A percentile compares a stretch with the other conserved stretches of the same genome.
phyloP scores from a whole-genome alignment of 805 yeast genomes.

The Candida peoriensis region DNA sequence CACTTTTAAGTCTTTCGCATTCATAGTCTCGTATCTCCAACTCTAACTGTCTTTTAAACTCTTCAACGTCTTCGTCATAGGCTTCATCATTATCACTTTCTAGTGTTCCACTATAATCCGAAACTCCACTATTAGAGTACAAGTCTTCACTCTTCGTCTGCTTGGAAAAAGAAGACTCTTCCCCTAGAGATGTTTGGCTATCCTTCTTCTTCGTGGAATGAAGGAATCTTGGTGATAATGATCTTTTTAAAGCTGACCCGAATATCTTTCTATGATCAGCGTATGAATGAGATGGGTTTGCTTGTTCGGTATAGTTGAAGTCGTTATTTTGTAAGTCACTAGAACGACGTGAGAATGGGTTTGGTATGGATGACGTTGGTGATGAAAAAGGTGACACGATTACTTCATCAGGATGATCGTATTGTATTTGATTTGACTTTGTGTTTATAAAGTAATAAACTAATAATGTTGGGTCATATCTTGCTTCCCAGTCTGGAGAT shows the following conservation, averaged over 20 bases:
- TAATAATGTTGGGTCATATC: conserved; percentile 26
- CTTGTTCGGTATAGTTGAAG: conserved; percentile 1
- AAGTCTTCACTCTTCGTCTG: too few species aligned
- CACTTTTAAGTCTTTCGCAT: conserved; percentile 11
- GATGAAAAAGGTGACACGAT: conserved; percentile 16
- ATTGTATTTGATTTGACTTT: conserved; percentile 26
- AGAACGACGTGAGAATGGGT: not conserved
- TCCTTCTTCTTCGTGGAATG: not conserved
- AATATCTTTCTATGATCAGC: conserved; percentile 10
- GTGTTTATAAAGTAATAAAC: conserved; percentile 30
- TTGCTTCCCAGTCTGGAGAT: conserved; percentile 19
- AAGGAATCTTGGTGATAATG: conserved; percentile 19
- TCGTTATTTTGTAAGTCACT: too few species aligned
- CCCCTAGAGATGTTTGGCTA: too few species aligned
- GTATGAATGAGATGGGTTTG: not conserved
- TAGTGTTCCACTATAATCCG: too few species aligned
- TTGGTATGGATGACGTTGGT: conserved; percentile 4
- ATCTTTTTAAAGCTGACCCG: conserved; percentile 16
- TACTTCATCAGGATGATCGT: conserved; percentile 37
- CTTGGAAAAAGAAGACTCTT: too few species aligned
- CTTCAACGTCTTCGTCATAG: conserved; percentile 19
- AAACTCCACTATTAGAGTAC: too few species aligned
- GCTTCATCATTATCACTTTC: not conserved
- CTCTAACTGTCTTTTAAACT: conserved; percentile 18
- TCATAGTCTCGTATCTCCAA: conserved; percentile 21